Evolutionary conservation across 2,329 filamentous ascomycete species (phyloP), one percentile per base, ranked within the genome.

Genomic region (Hirsutella rhossiliensis): DNA sequence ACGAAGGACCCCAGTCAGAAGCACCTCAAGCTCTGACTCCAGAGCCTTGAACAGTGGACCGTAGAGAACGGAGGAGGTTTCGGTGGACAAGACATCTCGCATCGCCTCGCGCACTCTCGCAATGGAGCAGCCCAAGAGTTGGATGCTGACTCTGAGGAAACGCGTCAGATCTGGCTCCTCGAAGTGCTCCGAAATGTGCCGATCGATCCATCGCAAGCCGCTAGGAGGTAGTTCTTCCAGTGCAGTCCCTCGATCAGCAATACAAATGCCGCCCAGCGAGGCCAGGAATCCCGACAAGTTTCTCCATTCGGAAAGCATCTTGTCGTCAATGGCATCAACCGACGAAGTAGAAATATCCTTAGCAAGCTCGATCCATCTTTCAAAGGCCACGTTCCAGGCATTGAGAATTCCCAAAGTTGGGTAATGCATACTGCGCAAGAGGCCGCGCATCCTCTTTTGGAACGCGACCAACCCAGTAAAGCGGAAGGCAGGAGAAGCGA

Each of bases 391-490:
- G 52, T 82, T 78, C 80, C 80, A 84, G 3, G 80, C 79, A 45
- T 73, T 71, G 27, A 84, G 61, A 43, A 84, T 82, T n/a, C 78
- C 79, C n/a, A 67, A 64, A 11, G 76, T 80, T 18, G 80, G 80
- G 49, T 72, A 73, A 41, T 75, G 70, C 64, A 83, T 75, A 40
- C 72, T 72, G 20, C 77, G 67, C 19, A 84, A 57, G 29, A 83
- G 66, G 12, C 69, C 68, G 38, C 80, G 71, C 29, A 80, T 69
- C 36, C 80, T 70, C 54, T 82, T 83, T 51, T 84, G 80, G 53
- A 84, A 84, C 2, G 80, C 80, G 11, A 84, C 80, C 8, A 82
- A 61, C 1, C 80, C 80, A 8, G 80, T 84, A 52, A 84, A 80
- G 27, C 77, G 69, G 53, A 83, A 84, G 1, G 71, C 72, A 37